phyloP scores from a whole-genome alignment of 129 eudicot genomes.

The Tagetes patula region DNA sequence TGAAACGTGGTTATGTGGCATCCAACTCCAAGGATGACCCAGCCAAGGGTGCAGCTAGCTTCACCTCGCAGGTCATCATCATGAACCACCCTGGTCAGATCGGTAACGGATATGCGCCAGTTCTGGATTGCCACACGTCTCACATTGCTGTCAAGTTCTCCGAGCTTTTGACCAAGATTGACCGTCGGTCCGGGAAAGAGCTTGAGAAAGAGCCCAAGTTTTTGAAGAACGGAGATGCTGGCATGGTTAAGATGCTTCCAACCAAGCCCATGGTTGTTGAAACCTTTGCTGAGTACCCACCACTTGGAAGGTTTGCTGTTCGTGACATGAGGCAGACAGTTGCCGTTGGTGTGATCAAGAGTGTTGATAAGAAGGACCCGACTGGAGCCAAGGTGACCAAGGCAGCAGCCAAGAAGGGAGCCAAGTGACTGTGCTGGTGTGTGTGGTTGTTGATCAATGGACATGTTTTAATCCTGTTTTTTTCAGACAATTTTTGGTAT shows the following conservation, averaged over 20 bases:
- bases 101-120: constrained; percentile 31
- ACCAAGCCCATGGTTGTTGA: constrained; percentile 40
- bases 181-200: constrained; percentile 30
- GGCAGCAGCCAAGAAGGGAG: constrained; percentile 34
- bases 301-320: constrained; percentile 33
- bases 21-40: constrained; percentile 35
- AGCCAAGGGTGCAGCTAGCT: constrained; percentile 31
- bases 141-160: constrained; percentile 29
- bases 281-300: constrained; percentile 37
- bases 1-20: constrained; percentile 38
- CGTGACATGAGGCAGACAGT: constrained; percentile 37
- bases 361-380: constrained; percentile 39
- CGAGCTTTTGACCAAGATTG: constrained; percentile 31
- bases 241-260: constrained; percentile 41
- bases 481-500: constrained; percentile 6
- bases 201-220: constrained; percentile 28
- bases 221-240: constrained; percentile 36
- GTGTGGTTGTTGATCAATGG: neutral
- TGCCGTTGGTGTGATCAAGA: constrained; percentile 36
- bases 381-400: constrained; percentile 36
- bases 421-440: constrained; percentile 19
- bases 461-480: neutral
- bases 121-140: constrained; percentile 28
- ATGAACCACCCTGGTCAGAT: constrained; percentile 43
- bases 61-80: constrained; percentile 39